Base-by-base conservation (phyloP, 2,329 filamentous ascomycete genomes). In the Talaromyces sp. region DNA sequence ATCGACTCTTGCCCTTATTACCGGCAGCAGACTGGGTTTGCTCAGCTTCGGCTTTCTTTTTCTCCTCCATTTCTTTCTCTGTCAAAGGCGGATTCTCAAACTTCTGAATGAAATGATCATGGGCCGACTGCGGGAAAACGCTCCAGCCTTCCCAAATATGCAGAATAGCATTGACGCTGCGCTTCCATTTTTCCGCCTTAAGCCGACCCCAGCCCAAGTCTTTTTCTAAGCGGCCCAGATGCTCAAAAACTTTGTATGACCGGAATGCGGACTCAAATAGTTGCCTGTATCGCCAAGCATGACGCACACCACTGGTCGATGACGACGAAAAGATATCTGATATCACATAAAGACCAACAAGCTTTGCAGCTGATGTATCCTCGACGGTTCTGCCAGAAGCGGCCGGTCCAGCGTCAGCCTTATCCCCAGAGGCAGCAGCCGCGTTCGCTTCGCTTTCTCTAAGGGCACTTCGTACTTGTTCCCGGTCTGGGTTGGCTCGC, bases 281-380 rank as follows among this genome's bases (percentile, higher is more conserved):
- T 69, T 90, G 88, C 25, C 93, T 85, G 73, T 93, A 97, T 62
- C 92, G 89, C 91, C 93, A 97, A 3, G 91, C 91, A 74, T 93
- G 91, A 2, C 91, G 88, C 27, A 94, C 88, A 2, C 89, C 90
- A 68, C 90, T 90, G 10, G 89, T 92, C 5, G 86, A 84, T 0
- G 90, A 91, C 0, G 91, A 90, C 0, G 90, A 91, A 13, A 96
- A 83, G 54, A 97, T 90, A 74, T 97, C 93, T 35, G 85, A 88
- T 60, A 91, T 85, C 61, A 95, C 83, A 73, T 96, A 97, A 3
- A 98, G 83, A 1, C 87, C 93, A 22, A 97, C 89, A 1, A 97
- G 83, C 70, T 89, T 91, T 0, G 91, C 87, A 1, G 86, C 83
- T 62, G 90, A 93, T 0, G 84, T 85, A 74, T 96, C 92, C 17